Conservation (phyloP, 805 yeast species). For the Kazachstania martiniae region DNA sequence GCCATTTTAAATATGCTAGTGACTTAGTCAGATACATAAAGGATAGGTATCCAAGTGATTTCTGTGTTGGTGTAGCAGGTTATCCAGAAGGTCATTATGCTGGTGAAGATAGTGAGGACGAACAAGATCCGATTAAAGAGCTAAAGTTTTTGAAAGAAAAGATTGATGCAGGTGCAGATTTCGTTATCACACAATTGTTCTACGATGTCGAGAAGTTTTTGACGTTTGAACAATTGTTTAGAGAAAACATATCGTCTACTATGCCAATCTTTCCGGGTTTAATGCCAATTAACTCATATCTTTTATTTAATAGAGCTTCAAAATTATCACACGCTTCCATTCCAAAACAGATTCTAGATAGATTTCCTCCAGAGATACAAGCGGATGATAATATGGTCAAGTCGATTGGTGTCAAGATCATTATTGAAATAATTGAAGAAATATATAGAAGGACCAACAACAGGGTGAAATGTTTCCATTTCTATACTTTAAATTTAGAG, state of each 20-base stretch:
- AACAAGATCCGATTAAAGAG: conserved; percentile 60
- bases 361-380: conserved; percentile 44
- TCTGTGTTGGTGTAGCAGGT: conserved; percentile 94
- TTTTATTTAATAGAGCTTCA: conserved; percentile 78
- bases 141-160: conserved; percentile 74
- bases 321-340: conserved; percentile 78
- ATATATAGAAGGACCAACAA: conserved; percentile 44
- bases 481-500: conserved; percentile 86
- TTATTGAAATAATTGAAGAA: conserved; percentile 51
- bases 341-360: conserved; percentile 43
- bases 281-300: conserved; percentile 83
- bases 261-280: conserved; percentile 74
- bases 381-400: conserved; percentile 76
- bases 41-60: conserved; percentile 59
- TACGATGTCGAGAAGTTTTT: conserved; percentile 76
- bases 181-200: conserved; percentile 82
- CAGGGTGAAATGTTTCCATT: conserved; percentile 74
- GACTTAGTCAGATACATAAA: conserved; percentile 80
- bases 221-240: conserved; percentile 45
- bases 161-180: conserved; percentile 90
- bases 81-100: conserved; percentile 85
- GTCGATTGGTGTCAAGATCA: conserved; percentile 65
- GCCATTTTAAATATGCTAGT: conserved; percentile 61
- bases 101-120: conserved; percentile 14
- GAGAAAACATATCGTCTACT: conserved; percentile 31